phyloP scores from a whole-genome alignment of 306 rosid species.

The Lathyrus tuberosus region DNA sequence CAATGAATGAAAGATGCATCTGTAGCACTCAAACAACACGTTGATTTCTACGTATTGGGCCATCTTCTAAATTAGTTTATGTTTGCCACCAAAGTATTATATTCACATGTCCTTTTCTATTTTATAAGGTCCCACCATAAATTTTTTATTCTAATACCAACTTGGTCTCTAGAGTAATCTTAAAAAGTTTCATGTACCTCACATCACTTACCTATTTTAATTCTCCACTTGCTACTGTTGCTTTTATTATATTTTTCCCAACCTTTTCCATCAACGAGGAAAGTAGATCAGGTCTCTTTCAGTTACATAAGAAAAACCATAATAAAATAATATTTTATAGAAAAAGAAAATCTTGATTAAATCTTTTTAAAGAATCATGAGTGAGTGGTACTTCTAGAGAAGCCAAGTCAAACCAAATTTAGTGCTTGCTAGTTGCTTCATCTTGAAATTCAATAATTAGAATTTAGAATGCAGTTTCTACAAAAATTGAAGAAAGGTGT shows the following conservation, averaged over 20 bases:
- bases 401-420: constrained; percentile 61
- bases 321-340: constrained; percentile 1
- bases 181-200: constrained; percentile 38
- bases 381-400: constrained; percentile 32
- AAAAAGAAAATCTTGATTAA: constrained; percentile 1
- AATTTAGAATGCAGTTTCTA: constrained; percentile 2
- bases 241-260: constrained; percentile 28
- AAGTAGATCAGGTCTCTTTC: constrained; percentile 46
- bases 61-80: constrained; percentile 15
- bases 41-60: constrained; percentile 50
- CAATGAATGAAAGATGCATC: constrained; percentile 39
- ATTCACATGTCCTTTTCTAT: constrained; percentile 28
- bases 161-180: constrained; percentile 28
- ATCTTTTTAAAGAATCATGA: constrained; percentile 20
- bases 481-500: not conserved
- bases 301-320: constrained; percentile 36
- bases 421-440: constrained; percentile 24
- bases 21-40: constrained; percentile 42
- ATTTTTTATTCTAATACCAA: constrained; percentile 33
- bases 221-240: constrained; percentile 42
- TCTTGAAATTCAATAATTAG: not conserved
- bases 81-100: constrained; percentile 31
- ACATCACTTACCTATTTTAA: constrained; percentile 42
- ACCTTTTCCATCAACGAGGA: constrained; percentile 45
- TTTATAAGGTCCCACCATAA: constrained; percentile 26